Evolutionary conservation across 805 yeast genomes (phyloP).

Genomic region (Barnettozyma botsteinii): DNA sequence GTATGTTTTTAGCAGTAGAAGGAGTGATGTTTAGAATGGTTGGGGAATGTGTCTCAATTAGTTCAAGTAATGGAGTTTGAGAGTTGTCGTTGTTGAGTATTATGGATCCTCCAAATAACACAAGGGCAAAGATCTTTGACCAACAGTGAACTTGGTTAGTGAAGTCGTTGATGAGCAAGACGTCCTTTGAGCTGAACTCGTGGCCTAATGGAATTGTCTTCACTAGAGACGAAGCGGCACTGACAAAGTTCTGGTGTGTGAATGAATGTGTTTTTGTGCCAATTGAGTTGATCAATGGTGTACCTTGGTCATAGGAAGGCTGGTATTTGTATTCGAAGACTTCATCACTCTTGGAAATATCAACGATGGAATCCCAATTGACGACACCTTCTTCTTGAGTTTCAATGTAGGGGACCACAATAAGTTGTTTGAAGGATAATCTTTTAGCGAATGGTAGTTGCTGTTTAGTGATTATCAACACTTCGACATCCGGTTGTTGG

Average conservation of each 20-base stretch:
- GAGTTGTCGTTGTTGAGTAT: conserved; percentile 27
- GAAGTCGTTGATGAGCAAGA: conserved; percentile 26
- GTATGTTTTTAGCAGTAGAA: not conserved
- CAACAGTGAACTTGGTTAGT: conserved; percentile 35
- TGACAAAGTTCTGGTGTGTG: conserved; percentile 47
- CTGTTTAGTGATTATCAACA: conserved; percentile 27
- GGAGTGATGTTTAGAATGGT: conserved; percentile 12
- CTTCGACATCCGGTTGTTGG: conserved; percentile 25
- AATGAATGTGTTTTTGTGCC: conserved; percentile 30
- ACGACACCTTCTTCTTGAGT: conserved; percentile 11
- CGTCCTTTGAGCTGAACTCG: conserved; percentile 30
- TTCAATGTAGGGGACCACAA: conserved; percentile 27
- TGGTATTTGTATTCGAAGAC: conserved; percentile 25
- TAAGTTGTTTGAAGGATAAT: conserved; percentile 27
- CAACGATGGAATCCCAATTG: conserved; percentile 25
- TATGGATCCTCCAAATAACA: conserved; percentile 31
- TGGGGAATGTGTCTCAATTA: conserved; percentile 9
- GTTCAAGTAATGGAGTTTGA: conserved; percentile 14
- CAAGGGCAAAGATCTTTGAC: conserved; percentile 32
- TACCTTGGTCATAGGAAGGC: conserved; percentile 25
- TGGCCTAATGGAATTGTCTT: conserved; percentile 31
- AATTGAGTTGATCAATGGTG: conserved; percentile 31
- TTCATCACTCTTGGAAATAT: conserved; percentile 5
- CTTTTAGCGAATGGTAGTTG: conserved; percentile 21
- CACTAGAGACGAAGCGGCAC: conserved; percentile 46